Base-by-base conservation (phyloP, 345 rosid species). In the Garcia nutans region DNA sequence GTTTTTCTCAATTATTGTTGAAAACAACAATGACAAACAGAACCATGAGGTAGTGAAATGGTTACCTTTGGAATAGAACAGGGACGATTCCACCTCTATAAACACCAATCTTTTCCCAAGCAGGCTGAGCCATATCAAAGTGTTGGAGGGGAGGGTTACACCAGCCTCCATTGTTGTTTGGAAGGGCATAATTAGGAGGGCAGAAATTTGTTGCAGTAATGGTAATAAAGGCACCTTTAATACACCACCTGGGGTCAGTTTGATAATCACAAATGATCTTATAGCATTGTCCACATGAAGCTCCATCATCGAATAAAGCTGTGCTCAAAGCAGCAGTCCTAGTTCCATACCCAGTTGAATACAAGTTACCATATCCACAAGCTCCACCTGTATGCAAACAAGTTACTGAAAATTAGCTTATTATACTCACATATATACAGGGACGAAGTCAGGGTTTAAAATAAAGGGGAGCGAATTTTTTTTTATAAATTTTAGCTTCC, bases 81-180 rank as follows among this genome's bases (percentile, higher is more conserved):
- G 99, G 99, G 15, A 95, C 87, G 47, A 95, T 95, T 6, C 99
- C 99, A 3, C 97, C 97, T 26, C 85, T 72, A 63, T 93, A 93
- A 58, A 91, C 89, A 2, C 93, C 99, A 45, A 95, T 95, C 83
- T 90, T 87, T 83, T 90, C 86, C 97, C 97, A 93, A 58, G 94
- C 97, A 1, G 99, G 97, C 78, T 93, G 91, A 4, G 97, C 95
- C 97, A 95, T 92, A 62, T 95, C 99, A 42, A 95, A 95, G 74
- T 95, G 99, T 78, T 91, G 88, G 56, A 89, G 97, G 24, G 99
- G 99, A 66, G 96, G 92, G 72, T 95, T 95, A 87, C 99, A 95
- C 99, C 99, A 95, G 49, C 99, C 99, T 13, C 99, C 99, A n/a
- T 82, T 22, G 79, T 91, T 77, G 79, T 79, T 93, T 0, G 97